Evolutionary conservation across 768 basidiomycete genomes (phyloP).

Genomic region (Lentinula detonsa): DNA sequence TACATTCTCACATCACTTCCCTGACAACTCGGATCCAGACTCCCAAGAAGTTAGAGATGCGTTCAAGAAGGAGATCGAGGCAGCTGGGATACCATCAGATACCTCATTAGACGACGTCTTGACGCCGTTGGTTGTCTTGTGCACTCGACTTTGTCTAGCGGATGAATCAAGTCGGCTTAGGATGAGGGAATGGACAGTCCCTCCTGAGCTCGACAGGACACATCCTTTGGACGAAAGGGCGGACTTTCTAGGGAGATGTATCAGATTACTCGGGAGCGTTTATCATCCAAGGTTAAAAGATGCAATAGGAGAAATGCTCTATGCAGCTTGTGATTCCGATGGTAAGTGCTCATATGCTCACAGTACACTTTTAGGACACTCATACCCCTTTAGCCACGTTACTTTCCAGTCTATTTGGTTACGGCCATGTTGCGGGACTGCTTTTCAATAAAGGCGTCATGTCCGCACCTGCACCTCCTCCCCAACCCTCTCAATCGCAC

Average conservation of each 20-base stretch:
- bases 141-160: constrained; percentile 64
- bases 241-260: constrained; percentile 71
- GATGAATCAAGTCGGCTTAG: constrained; percentile 52
- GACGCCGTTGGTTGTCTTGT: constrained; percentile 68
- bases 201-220: constrained; percentile 75
- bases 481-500: constrained; percentile 22
- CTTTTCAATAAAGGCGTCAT: constrained; percentile 88
- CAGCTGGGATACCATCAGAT: constrained; percentile 23
- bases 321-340: constrained; percentile 75
- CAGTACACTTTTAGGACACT: neutral
- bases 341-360: neutral
- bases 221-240: constrained; percentile 65
- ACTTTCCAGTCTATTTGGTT: constrained; percentile 44
- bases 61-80: constrained; percentile 33
- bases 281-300: constrained; percentile 71
- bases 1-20: constrained; percentile 57
- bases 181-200: constrained; percentile 66
- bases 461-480: constrained; percentile 41
- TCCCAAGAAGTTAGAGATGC: constrained; percentile 52
- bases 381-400: constrained; percentile 37
- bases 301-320: constrained; percentile 83
- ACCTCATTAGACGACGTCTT: constrained; percentile 71
- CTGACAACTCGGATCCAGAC: constrained; percentile 58
- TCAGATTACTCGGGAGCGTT: constrained; percentile 71
- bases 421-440: constrained; percentile 47